These are phyloP conservation scores for Populus pruinosa DNA, from an alignment of 345 rosid species.

Conservation along the genomic window DNA sequence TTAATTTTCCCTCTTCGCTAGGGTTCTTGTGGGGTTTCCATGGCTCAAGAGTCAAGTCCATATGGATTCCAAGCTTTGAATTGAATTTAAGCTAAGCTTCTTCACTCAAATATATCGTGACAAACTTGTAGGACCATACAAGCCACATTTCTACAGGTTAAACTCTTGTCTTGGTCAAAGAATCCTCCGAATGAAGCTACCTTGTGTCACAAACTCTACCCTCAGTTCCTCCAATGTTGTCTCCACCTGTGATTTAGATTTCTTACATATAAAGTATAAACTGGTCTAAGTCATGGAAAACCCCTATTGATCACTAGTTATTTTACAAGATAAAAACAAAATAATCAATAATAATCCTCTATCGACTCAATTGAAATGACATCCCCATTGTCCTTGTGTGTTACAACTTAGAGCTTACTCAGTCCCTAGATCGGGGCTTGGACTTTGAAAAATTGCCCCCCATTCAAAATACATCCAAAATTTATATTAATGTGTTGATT, in stretches of 20 bases:
- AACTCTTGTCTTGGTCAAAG: conserved; percentile 19
- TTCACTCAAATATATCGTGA: not conserved
- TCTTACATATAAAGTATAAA: conserved; percentile 8
- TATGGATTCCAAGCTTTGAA: conserved; percentile 8
- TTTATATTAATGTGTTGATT: conserved; percentile 1
- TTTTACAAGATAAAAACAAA: conserved; percentile 11
- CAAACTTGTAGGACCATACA: conserved; percentile 30
- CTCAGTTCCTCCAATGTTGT: conserved; percentile 28
- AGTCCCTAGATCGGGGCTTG: conserved; percentile 50
- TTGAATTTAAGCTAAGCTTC: not conserved
- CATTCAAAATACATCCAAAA: conserved; percentile 41
- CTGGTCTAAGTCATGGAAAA: not conserved
- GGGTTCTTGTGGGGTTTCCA: conserved; percentile 7
- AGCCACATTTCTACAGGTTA: not conserved
- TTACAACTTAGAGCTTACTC: conserved; percentile 9
- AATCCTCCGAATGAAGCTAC: conserved; percentile 11
- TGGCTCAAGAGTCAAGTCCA: conserved; percentile 14
- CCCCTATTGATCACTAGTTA: not conserved
- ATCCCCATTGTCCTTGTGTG: conserved; percentile 16
- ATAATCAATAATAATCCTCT: conserved; percentile 15
- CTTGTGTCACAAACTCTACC: conserved; percentile 1
- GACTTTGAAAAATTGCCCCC: conserved; percentile 67
- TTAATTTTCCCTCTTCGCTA: not conserved
- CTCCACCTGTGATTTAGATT: conserved; percentile 26
- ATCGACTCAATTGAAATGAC: conserved; percentile 26